Evolutionary conservation across 2,329 filamentous ascomycete genomes (phyloP), one percentile per base, ranked within the genome.

Genomic region (Hypocreales sp.): DNA sequence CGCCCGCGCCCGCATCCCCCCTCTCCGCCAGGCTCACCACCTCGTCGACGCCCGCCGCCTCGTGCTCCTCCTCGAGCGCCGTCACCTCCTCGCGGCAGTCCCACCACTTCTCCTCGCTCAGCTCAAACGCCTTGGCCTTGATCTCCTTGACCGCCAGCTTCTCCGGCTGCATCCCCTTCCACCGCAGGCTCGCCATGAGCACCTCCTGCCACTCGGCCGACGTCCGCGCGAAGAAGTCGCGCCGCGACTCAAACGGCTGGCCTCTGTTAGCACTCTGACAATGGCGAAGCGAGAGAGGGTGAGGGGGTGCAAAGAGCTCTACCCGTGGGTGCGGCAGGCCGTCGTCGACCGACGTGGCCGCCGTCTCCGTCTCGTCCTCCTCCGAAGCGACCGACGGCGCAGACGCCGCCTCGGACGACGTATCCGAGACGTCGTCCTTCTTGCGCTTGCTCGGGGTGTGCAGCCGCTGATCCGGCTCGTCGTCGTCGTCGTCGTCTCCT

Each of bases 21-120:
- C 72, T 72, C 40, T 92, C 83, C 26, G 77, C 74, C 45, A 95
- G 60, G 45, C 77, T 90, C 29, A 95, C 81, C 23, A 95, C 82
- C 58, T 95, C 90, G 11, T 84, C 81, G 50, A 95, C 94, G 8
- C 90, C 86, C 19, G 84, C 82, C 26, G 80, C 86, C 53, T 94
- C 87, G 58, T 95, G 84, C 58, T 94, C 87, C 53, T 94, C 87
- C 55, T 98, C 90, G 45, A 95, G 54, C 6, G 73, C 79, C 29
- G 76, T 79, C 38, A 98, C 80, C 56, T 95, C 87, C 58, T 98
- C 90, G 41, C 90, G 70, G 47, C 79, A 84, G 61, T 94, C 90
- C 90, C 90, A 98, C 90, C 90, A 98, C 51, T 92, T 93, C 56
- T 86, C 80, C 53, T 98, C 90, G 22, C 86, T 86, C 37, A 83